Evolutionary conservation across 441 rosid genomes (phyloP).

Genomic region (Jatropha multifida): DNA sequence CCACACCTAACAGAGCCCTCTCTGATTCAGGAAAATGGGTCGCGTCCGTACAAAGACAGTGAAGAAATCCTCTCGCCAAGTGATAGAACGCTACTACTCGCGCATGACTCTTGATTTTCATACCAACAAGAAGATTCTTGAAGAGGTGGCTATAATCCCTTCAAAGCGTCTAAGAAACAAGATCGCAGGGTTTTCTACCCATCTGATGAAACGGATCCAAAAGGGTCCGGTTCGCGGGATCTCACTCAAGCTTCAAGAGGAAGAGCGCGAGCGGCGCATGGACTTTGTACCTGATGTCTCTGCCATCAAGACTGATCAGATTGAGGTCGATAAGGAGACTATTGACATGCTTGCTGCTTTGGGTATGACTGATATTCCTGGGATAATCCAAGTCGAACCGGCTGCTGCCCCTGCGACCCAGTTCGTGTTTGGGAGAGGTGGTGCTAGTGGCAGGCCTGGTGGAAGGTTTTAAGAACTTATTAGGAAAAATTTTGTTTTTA

Average conservation of each 20-base stretch:
- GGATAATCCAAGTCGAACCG: slow-evolving; percentile 48
- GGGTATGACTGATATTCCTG: slow-evolving; percentile 53
- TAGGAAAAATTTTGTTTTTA: too few relatives aligned
- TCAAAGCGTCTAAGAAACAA: slow-evolving; percentile 71
- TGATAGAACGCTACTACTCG: slow-evolving; percentile 64
- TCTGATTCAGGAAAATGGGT: slow-evolving; percentile 39
- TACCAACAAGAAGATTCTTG: slow-evolving; percentile 67
- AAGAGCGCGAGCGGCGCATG: slow-evolving; percentile 72
- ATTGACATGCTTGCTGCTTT: slow-evolving; percentile 66
- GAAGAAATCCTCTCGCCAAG: slow-evolving; percentile 70
- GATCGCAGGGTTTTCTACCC: slow-evolving; percentile 70
- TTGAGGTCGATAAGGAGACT: slow-evolving; percentile 70
- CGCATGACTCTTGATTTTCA: slow-evolving; percentile 56
- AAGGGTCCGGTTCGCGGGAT: slow-evolving; percentile 53
- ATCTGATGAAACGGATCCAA: slow-evolving; percentile 51
- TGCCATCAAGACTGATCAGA: slow-evolving; percentile 49
- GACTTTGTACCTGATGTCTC: slow-evolving; percentile 72
- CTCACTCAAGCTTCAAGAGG: slow-evolving; percentile 66
- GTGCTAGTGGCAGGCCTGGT: slow-evolving; percentile 13
- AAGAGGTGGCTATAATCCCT: slow-evolving; percentile 70
- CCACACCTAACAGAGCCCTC: too few relatives aligned
- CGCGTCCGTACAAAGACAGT: slow-evolving; percentile 69
- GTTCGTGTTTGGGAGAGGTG: slow-evolving; percentile 22
- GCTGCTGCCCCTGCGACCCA: slow-evolving; percentile 28
- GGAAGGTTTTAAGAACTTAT: slow-evolving; percentile 16